Base-by-base conservation (phyloP, 345 rosid genomes). In the Rhodamnia argentea region DNA sequence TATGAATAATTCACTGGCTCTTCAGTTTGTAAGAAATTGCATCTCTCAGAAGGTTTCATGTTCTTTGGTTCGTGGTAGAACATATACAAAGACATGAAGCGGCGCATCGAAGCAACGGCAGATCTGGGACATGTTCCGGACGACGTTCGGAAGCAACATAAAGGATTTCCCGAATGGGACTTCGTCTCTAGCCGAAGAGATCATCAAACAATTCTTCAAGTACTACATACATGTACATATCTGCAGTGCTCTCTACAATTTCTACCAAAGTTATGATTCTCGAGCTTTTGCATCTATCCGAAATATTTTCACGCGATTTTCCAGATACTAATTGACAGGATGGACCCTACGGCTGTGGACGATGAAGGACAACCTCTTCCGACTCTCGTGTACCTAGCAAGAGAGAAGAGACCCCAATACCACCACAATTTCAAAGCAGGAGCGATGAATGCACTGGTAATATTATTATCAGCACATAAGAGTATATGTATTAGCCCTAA, bases 371-470 rank as follows among this genome's bases (percentile, higher is more conserved):
- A 88, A 62, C 52, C 81, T 44, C 84, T 92, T 85, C 94, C 94
- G 12, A 89, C 90, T 7, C 81, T 90, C 22, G 91, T 90, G 29
- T 92, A 92, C 87, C 74, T 89, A 85, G 89, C 94, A 58, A 82
- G 92, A 52, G 93, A 92, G 54, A 92, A 92, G 87, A 89, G 92
- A 83, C 91, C 91, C 2, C 86, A 87, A 24, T 87, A 59, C 52
- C 88, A 84, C 85, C 94, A 92, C 76, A 84, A 92, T 84, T 91
- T 90, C 86, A 92, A 92, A 87, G 93, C 94, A 23, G 94, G 94
- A 83, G 92, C 94, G n/a, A 64, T 90, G 88, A 92, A 92, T 86
- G 89, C 94, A 14, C 47, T 92, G 92, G 94, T 92, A 64, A 0
- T 81, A 10, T 22, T 74, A 24, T 26, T 1, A 62, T 32, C 78